Percentiles rank a stretch among this genome's conserved stretches.
Evolutionary conservation across 192 early-diverging fungal species (phyloP).

Genomic region (Podila epicladia): DNA sequence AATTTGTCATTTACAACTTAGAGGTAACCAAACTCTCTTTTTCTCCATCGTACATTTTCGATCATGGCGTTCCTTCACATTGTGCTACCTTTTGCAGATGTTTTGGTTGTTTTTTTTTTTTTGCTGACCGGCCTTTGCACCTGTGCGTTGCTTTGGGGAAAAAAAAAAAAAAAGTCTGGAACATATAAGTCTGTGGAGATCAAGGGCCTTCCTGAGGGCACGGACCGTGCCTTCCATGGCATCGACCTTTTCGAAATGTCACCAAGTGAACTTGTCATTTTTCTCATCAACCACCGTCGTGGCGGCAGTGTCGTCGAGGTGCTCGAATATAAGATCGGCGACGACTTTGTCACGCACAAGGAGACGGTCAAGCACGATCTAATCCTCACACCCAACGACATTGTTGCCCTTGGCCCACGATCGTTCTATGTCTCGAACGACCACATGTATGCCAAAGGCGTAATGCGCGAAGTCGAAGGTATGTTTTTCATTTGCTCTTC

Average conservation of each 20-base stretch:
- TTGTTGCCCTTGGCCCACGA: slow-evolving; percentile 59
- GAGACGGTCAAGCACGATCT: slow-evolving; percentile 63
- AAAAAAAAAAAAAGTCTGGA: slow-evolving; percentile 48
- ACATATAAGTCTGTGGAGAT: slow-evolving; percentile 49
- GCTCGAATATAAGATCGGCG: slow-evolving; percentile 59
- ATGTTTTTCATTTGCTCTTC: background rate
- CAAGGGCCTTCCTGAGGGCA: slow-evolving; percentile 31
- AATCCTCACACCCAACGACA: slow-evolving; percentile 65
- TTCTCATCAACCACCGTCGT: slow-evolving; percentile 68
- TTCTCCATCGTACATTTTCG: background rate
- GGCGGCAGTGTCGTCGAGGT: slow-evolving; percentile 62
- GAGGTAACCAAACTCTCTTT: slow-evolving; percentile 48
- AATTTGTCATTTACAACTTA: slow-evolving; percentile 60
- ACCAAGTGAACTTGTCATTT: slow-evolving; percentile 56
- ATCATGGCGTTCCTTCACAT: background rate
- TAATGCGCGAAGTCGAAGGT: slow-evolving; percentile 54
- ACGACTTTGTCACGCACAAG: slow-evolving; percentile 50
- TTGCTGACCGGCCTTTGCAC: too few species aligned
- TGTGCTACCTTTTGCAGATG: background rate
- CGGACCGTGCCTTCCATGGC: slow-evolving; percentile 59
- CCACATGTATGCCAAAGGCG: slow-evolving; percentile 21
- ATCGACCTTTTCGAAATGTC: slow-evolving; percentile 63
- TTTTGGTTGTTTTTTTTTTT: background rate
- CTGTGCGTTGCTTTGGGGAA: background rate
- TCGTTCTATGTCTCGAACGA: slow-evolving; percentile 73